Percentiles rank a stretch among this genome's conserved stretches.
Evolutionary conservation across 495 filamentous ascomycete genomes (phyloP).

Genomic region (Hypoxylon rickii): DNA sequence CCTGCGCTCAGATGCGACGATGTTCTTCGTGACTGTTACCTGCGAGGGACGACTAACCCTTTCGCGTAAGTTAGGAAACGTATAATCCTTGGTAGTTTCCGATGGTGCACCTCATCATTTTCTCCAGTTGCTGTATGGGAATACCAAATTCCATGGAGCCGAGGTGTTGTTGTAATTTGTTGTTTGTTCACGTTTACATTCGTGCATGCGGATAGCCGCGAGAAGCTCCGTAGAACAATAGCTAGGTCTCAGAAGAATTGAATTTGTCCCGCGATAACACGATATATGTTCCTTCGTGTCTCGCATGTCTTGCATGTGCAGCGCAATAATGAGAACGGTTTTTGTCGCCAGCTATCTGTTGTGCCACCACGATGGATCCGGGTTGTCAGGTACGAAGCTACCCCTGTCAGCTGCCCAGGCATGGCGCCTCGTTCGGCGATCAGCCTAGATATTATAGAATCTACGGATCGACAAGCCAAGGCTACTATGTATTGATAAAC

Average conservation of each 20-base stretch:
- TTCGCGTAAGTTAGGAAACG: constrained; percentile 30
- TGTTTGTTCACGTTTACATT: constrained; percentile 33
- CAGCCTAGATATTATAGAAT: constrained; percentile 12
- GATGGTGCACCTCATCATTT: neutral
- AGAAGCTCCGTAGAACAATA: constrained; percentile 2
- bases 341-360: constrained; percentile 26
- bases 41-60: constrained; percentile 18
- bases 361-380: constrained; percentile 18
- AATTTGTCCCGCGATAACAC: constrained; percentile 16
- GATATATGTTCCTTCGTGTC: constrained; percentile 7
- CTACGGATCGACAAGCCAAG: constrained; percentile 26
- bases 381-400: constrained; percentile 25
- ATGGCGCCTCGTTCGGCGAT: constrained; percentile 12
- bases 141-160: no score
- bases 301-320: constrained; percentile 29
- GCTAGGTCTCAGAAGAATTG: constrained; percentile 30
- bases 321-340: constrained; percentile 28
- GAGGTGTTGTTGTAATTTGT: neutral
- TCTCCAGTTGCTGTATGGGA: no score
- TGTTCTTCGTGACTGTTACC: constrained; percentile 12
- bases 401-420: constrained; percentile 14
- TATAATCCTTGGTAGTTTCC: neutral
- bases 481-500: no score
- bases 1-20: no score
- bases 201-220: constrained; percentile 30